Percentiles rank a stretch among this genome's conserved stretches.
phyloP scores from a whole-genome alignment of 1,284 basidiomycete genomes.

The Phlebopus sp. region DNA sequence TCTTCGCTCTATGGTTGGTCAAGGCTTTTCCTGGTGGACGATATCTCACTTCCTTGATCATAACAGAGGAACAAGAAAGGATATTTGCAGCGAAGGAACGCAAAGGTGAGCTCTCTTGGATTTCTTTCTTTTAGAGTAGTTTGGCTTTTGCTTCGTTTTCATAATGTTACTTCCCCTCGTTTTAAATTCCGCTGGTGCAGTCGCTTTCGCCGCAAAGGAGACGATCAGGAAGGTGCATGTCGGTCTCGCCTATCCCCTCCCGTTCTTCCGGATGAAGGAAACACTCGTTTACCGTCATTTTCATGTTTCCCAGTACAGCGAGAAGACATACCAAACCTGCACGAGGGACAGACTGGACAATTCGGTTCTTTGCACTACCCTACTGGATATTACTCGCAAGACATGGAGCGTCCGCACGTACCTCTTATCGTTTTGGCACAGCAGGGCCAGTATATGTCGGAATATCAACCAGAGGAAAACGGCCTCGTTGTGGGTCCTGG shows the following conservation, averaged over 20 bases:
- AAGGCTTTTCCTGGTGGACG: not conserved
- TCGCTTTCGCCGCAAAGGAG: slow-evolving; percentile 30
- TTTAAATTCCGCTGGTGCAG: slow-evolving; percentile 35
- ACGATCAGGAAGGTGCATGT: slow-evolving; percentile 38
- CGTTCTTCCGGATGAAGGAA: slow-evolving; percentile 7
- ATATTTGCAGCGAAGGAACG: slow-evolving; percentile 59
- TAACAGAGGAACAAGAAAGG: slow-evolving; percentile 58
- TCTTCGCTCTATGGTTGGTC: slow-evolving; percentile 68
- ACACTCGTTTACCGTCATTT: slow-evolving; percentile 16
- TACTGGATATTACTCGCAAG: slow-evolving; percentile 17
- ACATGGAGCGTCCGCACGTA: slow-evolving; percentile 40
- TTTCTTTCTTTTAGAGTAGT: slow-evolving; percentile 28
- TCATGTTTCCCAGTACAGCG: slow-evolving; percentile 14
- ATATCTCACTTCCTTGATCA: not conserved
- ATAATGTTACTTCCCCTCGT: slow-evolving; percentile 26
- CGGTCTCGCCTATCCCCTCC: slow-evolving; percentile 9
- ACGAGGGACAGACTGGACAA: not conserved
- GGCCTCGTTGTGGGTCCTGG: slow-evolving; percentile 18
- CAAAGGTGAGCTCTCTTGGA: slow-evolving; percentile 69
- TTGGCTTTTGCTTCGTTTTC: slow-evolving; percentile 32
- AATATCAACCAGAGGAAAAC: slow-evolving; percentile 24
- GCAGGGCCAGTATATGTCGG: slow-evolving; percentile 39
- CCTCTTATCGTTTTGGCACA: slow-evolving; percentile 58
- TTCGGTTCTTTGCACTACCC: slow-evolving; percentile 4
- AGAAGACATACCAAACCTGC: not conserved